A percentile compares a stretch with the other conserved stretches of the same genome.
phyloP scores from a whole-genome alignment of 352 stramenopile species.

The Plasmopara halstedii region DNA sequence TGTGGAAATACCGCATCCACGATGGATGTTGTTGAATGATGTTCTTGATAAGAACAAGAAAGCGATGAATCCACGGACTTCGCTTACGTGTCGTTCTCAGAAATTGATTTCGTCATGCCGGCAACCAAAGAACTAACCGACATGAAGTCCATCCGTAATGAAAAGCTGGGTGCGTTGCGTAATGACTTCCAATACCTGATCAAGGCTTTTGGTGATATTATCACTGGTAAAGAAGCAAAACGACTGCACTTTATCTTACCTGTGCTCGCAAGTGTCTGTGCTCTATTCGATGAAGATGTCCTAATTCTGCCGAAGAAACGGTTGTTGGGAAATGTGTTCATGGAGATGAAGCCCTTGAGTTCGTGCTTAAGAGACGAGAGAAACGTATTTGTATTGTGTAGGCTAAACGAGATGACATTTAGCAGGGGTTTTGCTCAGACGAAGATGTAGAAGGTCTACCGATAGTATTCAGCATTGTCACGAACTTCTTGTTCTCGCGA shows the following conservation, averaged over 20 bases:
- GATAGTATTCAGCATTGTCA: no score
- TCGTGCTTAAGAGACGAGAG: no score
- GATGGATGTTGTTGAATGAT: no score
- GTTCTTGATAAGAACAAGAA: no score
- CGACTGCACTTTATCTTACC: conserved; percentile 19
- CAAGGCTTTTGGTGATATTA: conserved; percentile 1
- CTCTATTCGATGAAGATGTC: conserved; percentile 14
- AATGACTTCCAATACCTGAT: conserved; percentile 13
- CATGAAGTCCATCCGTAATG: not conserved
- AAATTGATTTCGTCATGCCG: not conserved
- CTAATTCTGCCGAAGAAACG: conserved; percentile 16
- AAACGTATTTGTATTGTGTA: no score
- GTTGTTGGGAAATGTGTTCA: not conserved
- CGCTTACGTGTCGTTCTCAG: no score
- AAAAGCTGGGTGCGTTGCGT: conserved; percentile 15
- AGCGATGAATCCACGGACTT: no score
- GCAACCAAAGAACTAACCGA: not conserved
- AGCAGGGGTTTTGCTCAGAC: no score
- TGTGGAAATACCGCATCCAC: no score
- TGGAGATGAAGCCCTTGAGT: conserved; percentile 16
- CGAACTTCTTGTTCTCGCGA: no score
- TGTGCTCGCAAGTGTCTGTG: conserved; percentile 19
- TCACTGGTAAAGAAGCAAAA: conserved; percentile 10
- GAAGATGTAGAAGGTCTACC: no score
- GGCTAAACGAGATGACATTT: no score